phyloP scores from a whole-genome alignment of 257 asterid genomes.

The Salvia hispanica region DNA sequence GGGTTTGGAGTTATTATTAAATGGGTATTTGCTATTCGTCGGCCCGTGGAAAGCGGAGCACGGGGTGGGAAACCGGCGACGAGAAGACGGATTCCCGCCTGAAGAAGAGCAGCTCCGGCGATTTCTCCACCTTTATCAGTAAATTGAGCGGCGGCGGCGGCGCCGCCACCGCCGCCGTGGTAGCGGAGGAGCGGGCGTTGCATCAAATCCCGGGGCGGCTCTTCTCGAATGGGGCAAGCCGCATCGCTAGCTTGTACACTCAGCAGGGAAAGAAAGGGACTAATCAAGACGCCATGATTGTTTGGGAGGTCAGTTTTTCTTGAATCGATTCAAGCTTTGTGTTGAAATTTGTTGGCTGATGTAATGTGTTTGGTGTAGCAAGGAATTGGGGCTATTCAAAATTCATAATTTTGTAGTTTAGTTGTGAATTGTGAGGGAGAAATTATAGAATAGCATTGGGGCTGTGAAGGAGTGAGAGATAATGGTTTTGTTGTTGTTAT shows the following conservation, averaged over 20 bases:
- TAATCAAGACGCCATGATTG: slow-evolving; percentile 95
- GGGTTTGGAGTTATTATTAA: slow-evolving; percentile 5
- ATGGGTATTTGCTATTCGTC: slow-evolving; percentile 97
- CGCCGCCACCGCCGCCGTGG: slow-evolving; percentile 43
- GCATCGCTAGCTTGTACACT: slow-evolving; percentile 70
- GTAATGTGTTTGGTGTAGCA: slow-evolving; percentile 9
- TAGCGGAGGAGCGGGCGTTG: slow-evolving; percentile 73
- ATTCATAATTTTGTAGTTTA: slow-evolving; percentile 2
- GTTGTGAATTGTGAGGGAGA: background rate
- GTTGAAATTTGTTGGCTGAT: background rate
- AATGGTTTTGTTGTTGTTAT: slow-evolving; percentile 34
- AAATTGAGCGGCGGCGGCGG: slow-evolving; percentile 80
- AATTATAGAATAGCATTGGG: slow-evolving; percentile 25
- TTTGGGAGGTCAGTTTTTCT: slow-evolving; percentile 85
- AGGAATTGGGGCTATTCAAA: background rate
- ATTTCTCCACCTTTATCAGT: slow-evolving; percentile 61
- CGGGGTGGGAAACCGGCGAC: slow-evolving; percentile 44
- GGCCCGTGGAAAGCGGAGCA: slow-evolving; percentile 40
- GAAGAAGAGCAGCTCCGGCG: slow-evolving; percentile 64
- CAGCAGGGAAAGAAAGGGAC: slow-evolving; percentile 98
- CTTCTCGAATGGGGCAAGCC: slow-evolving; percentile 66
- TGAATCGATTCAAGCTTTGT: background rate
- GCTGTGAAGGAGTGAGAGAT: slow-evolving; percentile 32
- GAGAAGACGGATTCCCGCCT: slow-evolving; percentile 47
- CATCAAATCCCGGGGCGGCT: slow-evolving; percentile 83